Evolutionary conservation across 768 basidiomycete species (phyloP), one percentile per base, ranked within the genome.

Genomic region (Mycena venus): DNA sequence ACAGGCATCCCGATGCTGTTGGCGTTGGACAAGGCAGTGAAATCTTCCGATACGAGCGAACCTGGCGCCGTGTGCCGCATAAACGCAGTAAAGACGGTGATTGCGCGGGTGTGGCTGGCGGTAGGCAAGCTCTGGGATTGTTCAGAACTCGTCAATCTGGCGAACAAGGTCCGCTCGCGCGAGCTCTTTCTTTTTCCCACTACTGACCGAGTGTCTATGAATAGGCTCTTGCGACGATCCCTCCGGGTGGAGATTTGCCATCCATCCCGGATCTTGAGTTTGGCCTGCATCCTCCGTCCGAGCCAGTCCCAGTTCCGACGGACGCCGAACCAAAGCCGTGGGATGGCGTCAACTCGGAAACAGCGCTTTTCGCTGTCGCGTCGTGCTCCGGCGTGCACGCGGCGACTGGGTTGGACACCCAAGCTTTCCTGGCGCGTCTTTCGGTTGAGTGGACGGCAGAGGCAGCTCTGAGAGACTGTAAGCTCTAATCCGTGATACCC

Each of bases 1-100:
- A 91, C 92, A 2, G 95, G 96, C 25, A 83, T 95, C 38, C 96
- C 97, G 6, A 96, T 98, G 95, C 82, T 98, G 31, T 80, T 95
- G n/a, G 92, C 94, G 2, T 82, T 98, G 61, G 90, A 95, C 68
- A 82, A 78, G 9, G 90, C 90, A 12, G 84, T 89, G 4, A 85
- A 86, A 38, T 77, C 86, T 31, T 85, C 86, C n/a, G 84, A 86
- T 21, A 78, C 79, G 14, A 82, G 84, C 36, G 86, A 90, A 72
- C 65, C 79, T 55, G 81, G 82, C n/a, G 80, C 79, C 31, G 79
- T 83, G 25, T 85, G 85, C 74, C 90, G 91, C 72, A 84, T 86
- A 29, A 85, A 82, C 68, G 89, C 88, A 4, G 87, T 96, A 47
- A 91, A 88, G 73, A 92, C 93, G 78, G 79, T 95, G 38, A 78